These are phyloP conservation scores for Wallacemonas sp. DNA, from an alignment of 208 protist genomes.

Conservation along the genomic window DNA sequence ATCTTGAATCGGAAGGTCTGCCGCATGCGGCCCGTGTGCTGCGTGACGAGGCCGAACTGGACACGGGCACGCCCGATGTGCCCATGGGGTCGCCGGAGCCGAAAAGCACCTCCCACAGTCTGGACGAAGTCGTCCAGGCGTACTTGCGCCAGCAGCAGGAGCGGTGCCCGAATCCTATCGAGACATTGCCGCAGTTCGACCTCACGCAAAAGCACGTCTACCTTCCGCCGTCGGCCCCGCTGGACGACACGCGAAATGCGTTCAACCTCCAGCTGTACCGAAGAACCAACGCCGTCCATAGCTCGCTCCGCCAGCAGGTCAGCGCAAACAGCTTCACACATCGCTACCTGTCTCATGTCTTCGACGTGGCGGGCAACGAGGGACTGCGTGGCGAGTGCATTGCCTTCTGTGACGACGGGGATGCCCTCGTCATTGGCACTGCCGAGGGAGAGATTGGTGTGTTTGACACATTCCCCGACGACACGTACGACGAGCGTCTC, in stretches of 20 bases:
- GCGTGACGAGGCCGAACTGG: constrained; percentile 43
- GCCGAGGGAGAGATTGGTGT: constrained; percentile 76
- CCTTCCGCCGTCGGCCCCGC: constrained; percentile 47
- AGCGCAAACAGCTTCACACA: constrained; percentile 74
- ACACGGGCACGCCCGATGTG: background rate
- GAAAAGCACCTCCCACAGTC: constrained; percentile 19
- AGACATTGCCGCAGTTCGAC: constrained; percentile 88
- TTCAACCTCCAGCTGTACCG: constrained; percentile 63
- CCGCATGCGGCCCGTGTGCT: constrained; percentile 44
- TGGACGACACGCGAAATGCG: constrained; percentile 67
- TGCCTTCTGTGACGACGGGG: constrained; percentile 79
- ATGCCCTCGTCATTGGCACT: constrained; percentile 78
- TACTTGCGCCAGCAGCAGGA: constrained; percentile 88
- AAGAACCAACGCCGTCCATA: constrained; percentile 6
- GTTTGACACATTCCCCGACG: constrained; percentile 85
- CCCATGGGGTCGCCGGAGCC: background rate
- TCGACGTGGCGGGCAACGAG: constrained; percentile 75
- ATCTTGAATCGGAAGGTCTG: constrained; percentile 75
- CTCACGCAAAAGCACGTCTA: constrained; percentile 83
- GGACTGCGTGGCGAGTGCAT: constrained; percentile 75
- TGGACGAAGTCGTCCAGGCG: constrained; percentile 68
- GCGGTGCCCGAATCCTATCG: constrained; percentile 79
- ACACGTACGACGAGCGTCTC: constrained; percentile 66
- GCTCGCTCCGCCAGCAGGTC: constrained; percentile 46
- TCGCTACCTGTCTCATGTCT: constrained; percentile 79